Base-by-base conservation (phyloP, 305 asterid species). In the Fraxinus xanthoxyloides region DNA sequence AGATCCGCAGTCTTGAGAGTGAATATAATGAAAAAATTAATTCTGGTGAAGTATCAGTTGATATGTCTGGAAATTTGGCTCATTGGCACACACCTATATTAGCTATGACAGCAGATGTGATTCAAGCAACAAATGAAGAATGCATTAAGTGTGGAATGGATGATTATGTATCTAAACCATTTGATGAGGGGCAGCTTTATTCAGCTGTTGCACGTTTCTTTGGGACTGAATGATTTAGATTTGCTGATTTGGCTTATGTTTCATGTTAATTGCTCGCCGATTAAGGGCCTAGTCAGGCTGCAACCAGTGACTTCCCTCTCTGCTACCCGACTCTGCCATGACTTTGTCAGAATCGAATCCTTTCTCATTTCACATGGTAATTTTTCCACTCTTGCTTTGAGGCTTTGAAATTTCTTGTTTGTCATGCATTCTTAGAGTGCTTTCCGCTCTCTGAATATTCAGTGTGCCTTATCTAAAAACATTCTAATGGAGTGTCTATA, bases 61-160 rank as follows among this genome's bases (percentile, higher is more conserved):
- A 56, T 40, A 81, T 21, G 26, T 61, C 81, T 63, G 82, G 56
- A 21, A 6, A 77, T 15, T 76, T 77, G 78, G 75, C 85, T 31
- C 80, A 61, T 73, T 92, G 95, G 94, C 97, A 86, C 84, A 90
- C 92, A 21, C 98, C 97, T 10, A 89, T 94, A 85, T 80, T 94
- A 86, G 98, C 98, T 30, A 94, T 94, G 95, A 94, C 97, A 12
- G 98, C 97, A 5, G 95, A 92, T 83, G 95, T 92, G 9, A 91
- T 83, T 77, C 91, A 87, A 85, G 92, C 93, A 13, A 90, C 97
- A 32, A 86, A 90, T 78, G 97, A 92, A 81, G 85, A 82, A 74
- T 94, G 97, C 83, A 28, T 88, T 72, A 86, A 88, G 81, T 88
- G 89, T 65, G 97, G 97, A 80, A 94, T 94, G 98, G 98, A 92